phyloP scores from a whole-genome alignment of 1,139 yeast genomes.

The Suhomyces guaymorum region DNA sequence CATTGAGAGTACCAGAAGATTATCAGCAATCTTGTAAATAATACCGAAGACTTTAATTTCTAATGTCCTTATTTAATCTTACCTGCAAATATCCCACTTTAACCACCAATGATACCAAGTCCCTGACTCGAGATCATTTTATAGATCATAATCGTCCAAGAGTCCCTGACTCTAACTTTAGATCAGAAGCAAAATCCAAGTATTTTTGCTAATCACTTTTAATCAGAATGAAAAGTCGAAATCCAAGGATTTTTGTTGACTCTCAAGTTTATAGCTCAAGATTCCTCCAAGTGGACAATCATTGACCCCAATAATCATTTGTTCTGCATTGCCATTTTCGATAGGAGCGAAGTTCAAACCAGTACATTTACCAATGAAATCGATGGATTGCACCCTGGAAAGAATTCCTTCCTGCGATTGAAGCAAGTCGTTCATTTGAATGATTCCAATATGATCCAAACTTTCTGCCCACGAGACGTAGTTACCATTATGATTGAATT shows the following conservation, averaged over 20 bases:
- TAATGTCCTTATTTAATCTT: too few relatives aligned
- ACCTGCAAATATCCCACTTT: too few relatives aligned
- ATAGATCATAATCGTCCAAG: too few relatives aligned
- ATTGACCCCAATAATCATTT: conserved; percentile 53
- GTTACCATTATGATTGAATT: conserved; percentile 49
- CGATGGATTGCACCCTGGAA: conserved; percentile 48
- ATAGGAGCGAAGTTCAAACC: conserved; percentile 54
- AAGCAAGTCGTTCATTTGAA: conserved; percentile 37
- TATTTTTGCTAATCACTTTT: too few relatives aligned
- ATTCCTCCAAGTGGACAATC: conserved; percentile 63
- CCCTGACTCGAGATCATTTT: too few relatives aligned
- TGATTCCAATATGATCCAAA: conserved; percentile 57
- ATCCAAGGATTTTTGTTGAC: conserved; percentile 38
- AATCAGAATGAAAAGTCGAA: conserved; percentile 40
- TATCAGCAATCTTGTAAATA: too few relatives aligned
- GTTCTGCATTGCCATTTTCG: conserved; percentile 49
- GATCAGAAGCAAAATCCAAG: too few relatives aligned
- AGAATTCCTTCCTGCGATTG: conserved; percentile 19
- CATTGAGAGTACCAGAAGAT: too few relatives aligned
- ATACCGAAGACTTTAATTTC: too few relatives aligned
- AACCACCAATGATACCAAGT: too few relatives aligned
- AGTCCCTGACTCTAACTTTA: too few relatives aligned
- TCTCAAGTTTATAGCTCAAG: conserved; percentile 46
- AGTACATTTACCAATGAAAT: conserved; percentile 59
- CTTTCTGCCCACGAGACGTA: conserved; percentile 60